Evolutionary conservation across 352 stramenopile species (phyloP), one percentile per base, ranked within the genome.

Genomic region (Pelagophyceae sp.): DNA sequence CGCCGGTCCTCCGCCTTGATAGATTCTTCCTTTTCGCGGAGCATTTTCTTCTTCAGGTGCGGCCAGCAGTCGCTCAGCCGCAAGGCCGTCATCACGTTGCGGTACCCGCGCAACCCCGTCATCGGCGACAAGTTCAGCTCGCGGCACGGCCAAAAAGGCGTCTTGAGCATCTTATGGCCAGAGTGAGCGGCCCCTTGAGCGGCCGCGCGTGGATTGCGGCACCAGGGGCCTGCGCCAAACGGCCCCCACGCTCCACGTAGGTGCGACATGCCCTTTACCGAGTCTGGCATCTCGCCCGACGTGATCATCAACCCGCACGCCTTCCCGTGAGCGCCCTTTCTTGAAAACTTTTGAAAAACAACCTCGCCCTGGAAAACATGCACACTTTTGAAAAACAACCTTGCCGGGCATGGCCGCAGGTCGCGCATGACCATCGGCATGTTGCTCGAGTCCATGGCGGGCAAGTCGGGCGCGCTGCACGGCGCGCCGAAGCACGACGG

Each of bases 91-190:
- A 92, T 99, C 64, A 99, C 97, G 75, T 86, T 99, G 35, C 92
- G 97, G 45, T 99, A 98, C 85, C 95, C 93, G 80, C 90, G 97
- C 80, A 99, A 99, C 86, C 97, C 97, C 72, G 93, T 98, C 38
- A 98, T 99, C 78, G 96, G 97, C 78, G 97, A 99, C 86, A 99
- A 99, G 85, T 99, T 99, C 83, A 97, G 92, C 40, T 98, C 91
- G 79, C 93, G 96, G 77, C 96, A 99, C 86, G 96, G 96, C 74
- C 96, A 99, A 86, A 99, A 99, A 85, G 96, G 96, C 85, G 95
- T 99, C 29, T 89, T 99, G 80, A 98, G 93, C 89, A 97, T 99
- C 80, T 79, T 99, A 72, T 99, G 96, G 96, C 96, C 96, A 2
- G 95, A 99, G 83, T 88, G 90, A 17, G 95, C 99, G 83, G 99